Evolutionary conservation across 2,329 filamentous ascomycete species (phyloP), one percentile per base, ranked within the genome.

Genomic region (Pseudofabraea citricarpa): DNA sequence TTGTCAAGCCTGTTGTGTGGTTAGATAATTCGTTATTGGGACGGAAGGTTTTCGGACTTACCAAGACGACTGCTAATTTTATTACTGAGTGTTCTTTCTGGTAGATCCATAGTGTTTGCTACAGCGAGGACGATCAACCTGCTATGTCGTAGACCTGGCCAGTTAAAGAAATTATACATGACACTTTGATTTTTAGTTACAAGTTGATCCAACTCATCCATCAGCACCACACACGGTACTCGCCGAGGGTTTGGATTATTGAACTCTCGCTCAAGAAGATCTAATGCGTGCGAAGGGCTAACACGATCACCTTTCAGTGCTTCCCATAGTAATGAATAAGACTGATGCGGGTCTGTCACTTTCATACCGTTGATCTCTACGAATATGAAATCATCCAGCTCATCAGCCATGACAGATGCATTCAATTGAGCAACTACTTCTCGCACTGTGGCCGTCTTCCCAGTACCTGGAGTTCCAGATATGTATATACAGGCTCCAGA

Each of bases 161-260:
- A 98, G 61, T 98, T 98, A 77, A 98, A 98, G 66, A 98, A 98
- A 65, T 98, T 98, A 70, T 98, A 98, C 93, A 98, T 98, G 67
- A 98, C 93, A n/a, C 88, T 91, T 64, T 98, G 94, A 58, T 95
- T 97, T 60, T 91, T 93, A 10, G 93, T 98, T 5, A 98, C 94
- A 6, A 98, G 78, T 66, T 98, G 93, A 62, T 98, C 93, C 37
- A 98, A 75, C 66, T 98, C 93, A 59, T 98, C 93, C 93, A 98
- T 98, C 40, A 98, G 70, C 2, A 98, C 93, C 12, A 98, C 93
- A 60, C 91, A 97, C 1, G 94, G 93, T 5, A 95, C 89, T 48
- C 93, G 79, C 40, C 93, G 80, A 19, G 93, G 93, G 46, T 85
- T 94, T 0, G 94, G 93, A 46, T 90, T 84, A 45, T 81, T 91